Base-by-base conservation (phyloP, 2,329 filamentous ascomycete genomes). In the Cordyceps sp. region DNA sequence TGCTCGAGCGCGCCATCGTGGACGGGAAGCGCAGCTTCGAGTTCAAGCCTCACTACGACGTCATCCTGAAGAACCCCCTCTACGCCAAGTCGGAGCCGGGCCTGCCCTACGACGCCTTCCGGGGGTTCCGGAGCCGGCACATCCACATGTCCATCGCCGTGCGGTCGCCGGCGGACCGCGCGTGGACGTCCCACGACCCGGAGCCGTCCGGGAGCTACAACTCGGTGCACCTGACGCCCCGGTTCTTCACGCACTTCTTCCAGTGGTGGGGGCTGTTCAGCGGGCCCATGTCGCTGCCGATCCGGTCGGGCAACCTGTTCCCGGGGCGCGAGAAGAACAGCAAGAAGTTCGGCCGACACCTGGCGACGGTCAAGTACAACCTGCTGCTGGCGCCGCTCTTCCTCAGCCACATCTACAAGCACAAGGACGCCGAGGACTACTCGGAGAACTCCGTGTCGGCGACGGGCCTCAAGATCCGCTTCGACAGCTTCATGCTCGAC, bases 281-380 rank as follows among this genome's bases (percentile, higher is more conserved):
- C 8, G 86, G 88, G 2, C 80, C 88, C 8, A 85, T 96, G 76
- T 92, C 88, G 10, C 64, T 98, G 19, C 92, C 90, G 10, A 79
- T 98, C 35, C 82, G 90, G 1, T 92, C 98, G 58, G 90, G 90
- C 13, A 69, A 71, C 29, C 66, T 98, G 4, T 98, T 86, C 75
- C 88, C 86, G 6, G 85, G 84, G 1, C 70, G 85, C 17, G 90
- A 94, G 44, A 94, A 93, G 62, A 90, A 84, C 29, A 94, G 84
- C 63, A 98, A 98, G 59, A 98, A 98, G 52, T 98, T 98, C 51
- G 88, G 88, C 12, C 73, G 90, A 31, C 92, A 98, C 55, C 62
- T 98, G 38, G 88, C 85, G n/a, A 98, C 92, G 8, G 86, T 98
- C 62, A 98, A 98, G 61, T 96, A 96, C 59, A 94, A 88, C 39